Conservation (phyloP, 139 green algal species). For the Picochlorum sp. region DNA sequence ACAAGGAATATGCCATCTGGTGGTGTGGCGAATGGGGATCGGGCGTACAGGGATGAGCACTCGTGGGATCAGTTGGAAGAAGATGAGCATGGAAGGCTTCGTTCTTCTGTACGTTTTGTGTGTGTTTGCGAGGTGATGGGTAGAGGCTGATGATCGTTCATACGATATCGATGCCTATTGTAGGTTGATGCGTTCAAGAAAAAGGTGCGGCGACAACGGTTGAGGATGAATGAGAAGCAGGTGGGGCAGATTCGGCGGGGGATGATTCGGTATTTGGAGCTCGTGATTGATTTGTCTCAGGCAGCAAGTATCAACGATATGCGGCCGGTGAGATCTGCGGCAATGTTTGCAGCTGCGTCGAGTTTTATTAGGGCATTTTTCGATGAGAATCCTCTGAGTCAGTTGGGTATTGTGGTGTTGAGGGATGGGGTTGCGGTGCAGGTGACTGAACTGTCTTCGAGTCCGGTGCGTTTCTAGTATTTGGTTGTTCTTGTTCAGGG, state of each 20-base stretch:
- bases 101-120: constrained; percentile 27
- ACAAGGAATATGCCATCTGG: too few species aligned
- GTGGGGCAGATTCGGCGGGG: constrained; percentile 69
- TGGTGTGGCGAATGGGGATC: neutral
- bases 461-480: constrained; percentile 19
- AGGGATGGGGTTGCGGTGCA: constrained; percentile 69
- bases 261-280: constrained; percentile 84
- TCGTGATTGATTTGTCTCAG: constrained; percentile 73
- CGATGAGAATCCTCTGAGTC: constrained; percentile 87
- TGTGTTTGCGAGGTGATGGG: neutral
- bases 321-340: constrained; percentile 58
- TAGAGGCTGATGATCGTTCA: neutral
- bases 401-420: constrained; percentile 78
- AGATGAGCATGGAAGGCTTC: constrained; percentile 75
- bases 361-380: constrained; percentile 89
- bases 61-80: constrained; percentile 80
- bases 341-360: constrained; percentile 46
- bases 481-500: neutral
- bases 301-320: constrained; percentile 67
- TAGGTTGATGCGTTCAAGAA: constrained; percentile 4
- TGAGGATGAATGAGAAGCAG: constrained; percentile 37
- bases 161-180: neutral
- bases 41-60: constrained; percentile 73
- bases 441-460: constrained; percentile 65
- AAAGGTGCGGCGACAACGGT: constrained; percentile 47